A percentile compares a stretch with the other conserved stretches of the same genome.
Conservation (phyloP, 345 rosid genomes). For the Jatropha curcas region DNA sequence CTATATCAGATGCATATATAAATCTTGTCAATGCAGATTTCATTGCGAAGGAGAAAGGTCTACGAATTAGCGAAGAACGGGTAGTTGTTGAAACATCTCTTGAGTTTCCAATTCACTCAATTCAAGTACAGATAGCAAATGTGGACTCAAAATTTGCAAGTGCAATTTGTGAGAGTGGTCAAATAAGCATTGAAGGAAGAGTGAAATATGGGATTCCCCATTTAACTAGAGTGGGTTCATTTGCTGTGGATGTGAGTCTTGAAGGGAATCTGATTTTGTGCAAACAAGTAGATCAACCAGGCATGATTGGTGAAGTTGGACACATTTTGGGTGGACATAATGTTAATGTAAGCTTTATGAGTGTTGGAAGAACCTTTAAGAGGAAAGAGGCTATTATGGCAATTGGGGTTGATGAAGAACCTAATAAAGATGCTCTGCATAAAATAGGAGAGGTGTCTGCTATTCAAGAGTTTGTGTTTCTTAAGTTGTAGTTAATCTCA, state of each 20-base stretch:
- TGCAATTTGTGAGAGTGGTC: slow-evolving; percentile 57
- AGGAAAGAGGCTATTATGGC: slow-evolving; percentile 81
- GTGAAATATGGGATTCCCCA: slow-evolving; percentile 70
- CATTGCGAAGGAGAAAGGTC: slow-evolving; percentile 80
- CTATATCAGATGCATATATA: slow-evolving; percentile 61
- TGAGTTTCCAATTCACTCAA: slow-evolving; percentile 61
- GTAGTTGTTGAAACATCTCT: slow-evolving; percentile 49
- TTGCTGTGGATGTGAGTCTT: slow-evolving; percentile 70
- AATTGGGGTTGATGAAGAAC: slow-evolving; percentile 84
- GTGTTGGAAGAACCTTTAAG: slow-evolving; percentile 64
- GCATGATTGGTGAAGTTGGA: slow-evolving; percentile 82
- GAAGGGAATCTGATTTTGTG: slow-evolving; percentile 79
- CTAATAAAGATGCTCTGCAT: slow-evolving; percentile 51
- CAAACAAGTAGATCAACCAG: slow-evolving; percentile 81
- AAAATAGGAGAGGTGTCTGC: slow-evolving; percentile 62
- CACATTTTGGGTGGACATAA: slow-evolving; percentile 69
- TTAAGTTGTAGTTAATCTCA: slow-evolving; percentile 36
- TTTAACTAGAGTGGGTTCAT: slow-evolving; percentile 59
- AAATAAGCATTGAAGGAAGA: slow-evolving; percentile 68
- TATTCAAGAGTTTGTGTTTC: slow-evolving; percentile 78
- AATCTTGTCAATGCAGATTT: slow-evolving; percentile 87
- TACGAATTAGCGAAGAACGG: slow-evolving; percentile 72
- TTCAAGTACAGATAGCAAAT: slow-evolving; percentile 56
- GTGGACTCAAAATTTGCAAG: slow-evolving; percentile 70
- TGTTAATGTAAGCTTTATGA: slow-evolving; percentile 83